These are phyloP conservation scores for Hypoxylon sp. DNA, from an alignment of 2,329 filamentous ascomycete genomes.

Conservation along the genomic window DNA sequence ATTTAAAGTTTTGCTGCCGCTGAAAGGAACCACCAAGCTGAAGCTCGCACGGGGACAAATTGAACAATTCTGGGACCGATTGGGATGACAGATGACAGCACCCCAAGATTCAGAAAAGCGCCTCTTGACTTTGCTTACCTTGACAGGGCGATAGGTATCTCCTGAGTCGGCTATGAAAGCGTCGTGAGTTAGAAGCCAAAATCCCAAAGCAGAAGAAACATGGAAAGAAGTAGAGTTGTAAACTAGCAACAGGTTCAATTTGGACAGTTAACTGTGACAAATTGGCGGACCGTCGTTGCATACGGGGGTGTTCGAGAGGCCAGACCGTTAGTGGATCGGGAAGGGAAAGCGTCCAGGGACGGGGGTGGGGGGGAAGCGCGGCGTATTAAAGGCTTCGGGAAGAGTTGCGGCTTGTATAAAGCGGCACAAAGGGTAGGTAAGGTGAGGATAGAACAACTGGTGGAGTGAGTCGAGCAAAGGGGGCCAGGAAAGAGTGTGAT, in stretches of 20 bases:
- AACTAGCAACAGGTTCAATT: constrained; percentile 42
- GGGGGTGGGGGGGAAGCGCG: constrained; percentile 58
- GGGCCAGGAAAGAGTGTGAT: constrained; percentile 50
- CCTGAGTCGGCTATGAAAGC: constrained; percentile 69
- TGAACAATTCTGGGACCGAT: not conserved
- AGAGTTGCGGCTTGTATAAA: constrained; percentile 46
- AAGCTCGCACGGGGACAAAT: constrained; percentile 18
- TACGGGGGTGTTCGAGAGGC: constrained; percentile 57
- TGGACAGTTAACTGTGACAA: constrained; percentile 41
- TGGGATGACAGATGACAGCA: constrained; percentile 17
- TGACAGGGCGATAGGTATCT: constrained; percentile 72
- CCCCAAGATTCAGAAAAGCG: constrained; percentile 28
- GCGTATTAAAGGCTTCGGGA: constrained; percentile 52
- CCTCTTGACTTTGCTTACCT: constrained; percentile 37
- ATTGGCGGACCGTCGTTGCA: constrained; percentile 54
- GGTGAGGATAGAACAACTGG: constrained; percentile 48
- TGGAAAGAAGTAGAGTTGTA: constrained; percentile 45
- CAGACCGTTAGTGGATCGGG: constrained; percentile 62
- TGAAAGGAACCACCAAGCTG: constrained; percentile 28
- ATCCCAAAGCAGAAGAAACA: constrained; percentile 48
- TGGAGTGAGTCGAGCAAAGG: constrained; percentile 52
- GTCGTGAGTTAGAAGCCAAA: constrained; percentile 59
- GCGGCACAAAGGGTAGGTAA: constrained; percentile 44
- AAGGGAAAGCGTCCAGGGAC: constrained; percentile 63
- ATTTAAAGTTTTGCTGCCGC: constrained; percentile 39